Evolutionary conservation across 208 protist species (phyloP).

Genomic region (Trypanosoma rangeli): DNA sequence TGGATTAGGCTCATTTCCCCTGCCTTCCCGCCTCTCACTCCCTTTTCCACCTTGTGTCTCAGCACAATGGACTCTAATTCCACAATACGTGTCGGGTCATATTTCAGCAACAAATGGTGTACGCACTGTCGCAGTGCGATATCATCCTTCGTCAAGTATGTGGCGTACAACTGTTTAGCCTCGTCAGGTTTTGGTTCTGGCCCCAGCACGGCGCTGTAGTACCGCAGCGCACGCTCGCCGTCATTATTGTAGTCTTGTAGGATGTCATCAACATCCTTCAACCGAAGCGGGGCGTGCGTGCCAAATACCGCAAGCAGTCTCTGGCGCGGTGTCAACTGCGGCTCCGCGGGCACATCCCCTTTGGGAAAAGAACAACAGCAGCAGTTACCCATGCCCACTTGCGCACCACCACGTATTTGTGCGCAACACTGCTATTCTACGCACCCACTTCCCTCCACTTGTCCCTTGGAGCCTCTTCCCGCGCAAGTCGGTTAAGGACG

Average conservation of each 20-base stretch:
- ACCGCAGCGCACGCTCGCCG: background rate
- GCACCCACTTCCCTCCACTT: background rate
- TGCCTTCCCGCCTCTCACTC: background rate
- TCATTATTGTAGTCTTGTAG: background rate
- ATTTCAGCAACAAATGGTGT: background rate
- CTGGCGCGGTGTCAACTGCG: background rate
- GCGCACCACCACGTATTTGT: background rate
- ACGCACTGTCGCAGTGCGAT: background rate
- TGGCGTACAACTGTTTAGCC: background rate
- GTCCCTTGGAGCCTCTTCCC: background rate
- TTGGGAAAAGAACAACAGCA: constrained; percentile 11
- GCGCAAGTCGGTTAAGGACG: background rate
- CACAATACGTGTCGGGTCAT: background rate
- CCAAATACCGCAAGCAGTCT: constrained; percentile 6
- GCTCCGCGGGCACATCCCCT: background rate
- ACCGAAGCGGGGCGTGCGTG: background rate
- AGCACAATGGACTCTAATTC: constrained; percentile 11
- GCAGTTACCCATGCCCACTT: background rate
- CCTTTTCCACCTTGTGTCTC: background rate
- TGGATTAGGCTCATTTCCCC: background rate
- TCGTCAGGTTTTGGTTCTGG: background rate
- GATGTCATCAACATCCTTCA: background rate
- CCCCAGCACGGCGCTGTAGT: background rate
- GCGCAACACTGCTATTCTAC: background rate
- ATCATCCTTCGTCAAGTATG: constrained; percentile 8